Evolutionary conservation across 495 filamentous ascomycete species (phyloP), one percentile per base, ranked within the genome.

Genomic region (Hypoxylon fragiforme): DNA sequence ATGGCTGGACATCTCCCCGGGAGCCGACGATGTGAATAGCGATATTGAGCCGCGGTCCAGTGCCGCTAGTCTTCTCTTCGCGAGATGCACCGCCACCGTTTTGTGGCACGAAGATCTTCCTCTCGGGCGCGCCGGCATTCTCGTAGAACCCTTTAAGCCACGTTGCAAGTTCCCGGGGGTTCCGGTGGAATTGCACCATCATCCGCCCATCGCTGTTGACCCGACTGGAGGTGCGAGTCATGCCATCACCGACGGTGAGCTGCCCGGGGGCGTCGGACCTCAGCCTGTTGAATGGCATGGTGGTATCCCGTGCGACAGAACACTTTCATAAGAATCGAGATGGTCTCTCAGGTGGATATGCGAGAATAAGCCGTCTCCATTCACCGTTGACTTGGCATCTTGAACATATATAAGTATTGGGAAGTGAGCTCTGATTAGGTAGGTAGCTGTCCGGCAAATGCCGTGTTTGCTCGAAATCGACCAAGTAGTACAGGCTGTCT

Each of bases 11-110:
- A 50, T 86, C 83, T 3, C 83, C 85, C 0, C 82, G 75, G 8
- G 75, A 78, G 12, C 83, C 84, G 13, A 87, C 75, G 3, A 87
- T 76, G 12, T 85, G 82, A 22, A 86, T 83, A 19, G 83, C 84
- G 50, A 86, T 76, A 64, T 87, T 85, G 32, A 86, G 60, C 36
- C 43, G 50, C 41, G 20, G 35, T 21, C 66, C 32, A 5, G 3
- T 15, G 15, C 11, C 22, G 32, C 30, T 15, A 16, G 22, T 3
- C 15, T 53, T 53, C 15, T 53, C 49, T 5, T 16, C 14, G 13
- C 0, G 22, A 7, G 49, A 44, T 31, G 40, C 14, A 3, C 14
- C 9, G 21, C 49, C 44, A 3, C 32, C 32, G 12, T 44, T 38
- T 2, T 32, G 30, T 6, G 40, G 40, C 32, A 14, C 18, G 22